phyloP scores from a whole-genome alignment of 306 rosid genomes.

The Rosa lucieae region DNA sequence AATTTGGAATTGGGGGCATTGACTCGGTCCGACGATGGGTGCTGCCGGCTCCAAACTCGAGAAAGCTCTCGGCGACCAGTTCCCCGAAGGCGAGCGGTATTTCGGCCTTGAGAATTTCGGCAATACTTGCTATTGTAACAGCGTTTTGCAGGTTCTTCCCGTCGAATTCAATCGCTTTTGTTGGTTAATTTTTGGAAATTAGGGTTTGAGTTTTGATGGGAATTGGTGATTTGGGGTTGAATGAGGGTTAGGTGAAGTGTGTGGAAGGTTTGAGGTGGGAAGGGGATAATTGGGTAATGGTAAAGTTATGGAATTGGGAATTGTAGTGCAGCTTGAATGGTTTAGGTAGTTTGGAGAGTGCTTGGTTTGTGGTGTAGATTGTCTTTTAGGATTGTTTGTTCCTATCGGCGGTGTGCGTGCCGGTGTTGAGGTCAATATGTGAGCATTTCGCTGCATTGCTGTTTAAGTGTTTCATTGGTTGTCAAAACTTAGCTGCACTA shows the following conservation, averaged over 20 bases:
- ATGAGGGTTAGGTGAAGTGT: not conserved
- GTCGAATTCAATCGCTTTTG: not conserved
- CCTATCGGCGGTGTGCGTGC: not conserved
- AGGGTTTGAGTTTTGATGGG: conserved; percentile 8
- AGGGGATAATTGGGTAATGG: not conserved
- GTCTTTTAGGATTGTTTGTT: not conserved
- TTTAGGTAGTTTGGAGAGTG: not conserved
- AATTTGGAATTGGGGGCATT: conserved; percentile 24
- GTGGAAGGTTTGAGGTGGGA: not conserved
- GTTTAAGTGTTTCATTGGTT: not conserved
- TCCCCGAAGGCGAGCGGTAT: conserved; percentile 98
- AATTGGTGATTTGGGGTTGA: not conserved
- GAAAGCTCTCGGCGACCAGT: conserved; percentile 99
- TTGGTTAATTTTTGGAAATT: not conserved
- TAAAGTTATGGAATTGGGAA: not conserved
- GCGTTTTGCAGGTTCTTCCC: conserved; percentile 84
- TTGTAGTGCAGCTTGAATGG: not conserved
- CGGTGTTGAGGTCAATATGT: not conserved
- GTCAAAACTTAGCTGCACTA: not conserved
- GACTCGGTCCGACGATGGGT: conserved; percentile 63
- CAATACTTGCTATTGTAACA: conserved; percentile 96
- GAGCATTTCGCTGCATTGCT: not conserved
- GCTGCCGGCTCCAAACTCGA: conserved; percentile 98
- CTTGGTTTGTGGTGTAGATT: not conserved
- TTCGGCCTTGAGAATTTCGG: conserved; percentile 99